Base-by-base conservation (phyloP, 805 yeast genomes). In the Yarrowia sp. region DNA sequence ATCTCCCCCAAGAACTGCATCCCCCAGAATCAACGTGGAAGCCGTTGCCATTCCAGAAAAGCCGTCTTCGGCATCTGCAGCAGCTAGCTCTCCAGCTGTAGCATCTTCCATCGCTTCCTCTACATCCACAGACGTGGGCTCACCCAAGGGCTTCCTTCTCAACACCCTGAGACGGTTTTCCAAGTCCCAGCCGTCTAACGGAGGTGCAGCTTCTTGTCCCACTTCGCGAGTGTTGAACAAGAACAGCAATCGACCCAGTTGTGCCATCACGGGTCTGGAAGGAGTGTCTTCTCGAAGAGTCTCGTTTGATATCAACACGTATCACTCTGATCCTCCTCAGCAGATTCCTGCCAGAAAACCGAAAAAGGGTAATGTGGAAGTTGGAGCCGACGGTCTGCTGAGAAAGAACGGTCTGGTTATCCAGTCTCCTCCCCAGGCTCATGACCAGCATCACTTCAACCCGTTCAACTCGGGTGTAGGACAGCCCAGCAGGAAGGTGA, bases 311-410 rank as follows among this genome's bases (percentile, higher is more conserved):
- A 82, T 91, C 5, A 90, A 90, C 64, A 86, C 88, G 66, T 84
- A 92, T 70, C 83, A 82, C 0, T 82, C 82, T 71, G 97, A 93
- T 77, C 98, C 98, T 1, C 97, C 97, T 0, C 98, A 93, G 75
- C 97, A 92, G 76, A 90, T 93, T 70, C 98, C 98, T 1, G 89
- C 97, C 1, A 81, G 97, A 74, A 84, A 83, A 70, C 97, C 98
- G 8, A 82, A 88, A 72, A 83, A 84, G 73, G 97, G 98, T 8
- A 89, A 91, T 74, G 92, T 89, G 26, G 82, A 75, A 61, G 75
- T 79, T 70, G 66, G 70, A 12, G 69, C 73, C 14, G 70, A 69
- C 26, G 81, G 81, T 32, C 72, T 74, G 55, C 69, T 67, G 26
- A 36, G 65, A 2, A 67, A 49, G 42, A 58, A 69, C 22, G 67